phyloP scores from a whole-genome alignment of 148 eudicot genomes.

The Rhododendron henanense region DNA sequence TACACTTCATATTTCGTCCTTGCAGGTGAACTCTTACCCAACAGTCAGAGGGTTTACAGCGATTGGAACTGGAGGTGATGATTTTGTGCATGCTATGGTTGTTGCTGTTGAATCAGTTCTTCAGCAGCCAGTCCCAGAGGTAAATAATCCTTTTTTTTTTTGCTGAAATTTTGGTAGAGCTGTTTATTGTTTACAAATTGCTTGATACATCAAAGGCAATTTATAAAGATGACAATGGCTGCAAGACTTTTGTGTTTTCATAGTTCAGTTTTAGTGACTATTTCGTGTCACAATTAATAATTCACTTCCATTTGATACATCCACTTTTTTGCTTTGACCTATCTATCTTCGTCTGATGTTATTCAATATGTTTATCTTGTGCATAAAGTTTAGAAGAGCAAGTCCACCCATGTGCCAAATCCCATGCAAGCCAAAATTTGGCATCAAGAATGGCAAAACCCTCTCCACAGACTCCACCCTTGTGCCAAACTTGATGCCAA shows the following conservation, averaged over 20 bases:
- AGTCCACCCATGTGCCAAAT: neutral
- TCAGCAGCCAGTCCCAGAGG: conserved; percentile 80
- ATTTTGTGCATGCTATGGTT: conserved; percentile 93
- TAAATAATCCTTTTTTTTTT: conserved; percentile 18
- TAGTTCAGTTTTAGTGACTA: neutral
- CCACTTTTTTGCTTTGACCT: neutral
- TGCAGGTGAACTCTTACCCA: conserved; percentile 83
- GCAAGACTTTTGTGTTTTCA: neutral
- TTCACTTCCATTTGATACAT: neutral
- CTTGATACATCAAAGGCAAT: neutral
- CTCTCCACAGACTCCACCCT: too few relatives aligned
- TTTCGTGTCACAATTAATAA: neutral
- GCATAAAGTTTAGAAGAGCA: neutral
- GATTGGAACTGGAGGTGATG: conserved; percentile 94
- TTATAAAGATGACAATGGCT: neutral
- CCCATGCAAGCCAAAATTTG: neutral
- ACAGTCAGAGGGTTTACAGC: conserved; percentile 91
- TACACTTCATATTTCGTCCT: neutral
- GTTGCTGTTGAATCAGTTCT: conserved; percentile 93
- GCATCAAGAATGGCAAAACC: neutral
- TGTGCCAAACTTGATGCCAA: too few relatives aligned
- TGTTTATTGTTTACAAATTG: neutral
- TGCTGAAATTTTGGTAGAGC: neutral
- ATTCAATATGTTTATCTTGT: neutral
- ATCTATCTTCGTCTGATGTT: neutral